Evolutionary conservation across 805 yeast genomes (phyloP), one percentile per base, ranked within the genome.

Genomic region (Kodamaea neixiangensis): DNA sequence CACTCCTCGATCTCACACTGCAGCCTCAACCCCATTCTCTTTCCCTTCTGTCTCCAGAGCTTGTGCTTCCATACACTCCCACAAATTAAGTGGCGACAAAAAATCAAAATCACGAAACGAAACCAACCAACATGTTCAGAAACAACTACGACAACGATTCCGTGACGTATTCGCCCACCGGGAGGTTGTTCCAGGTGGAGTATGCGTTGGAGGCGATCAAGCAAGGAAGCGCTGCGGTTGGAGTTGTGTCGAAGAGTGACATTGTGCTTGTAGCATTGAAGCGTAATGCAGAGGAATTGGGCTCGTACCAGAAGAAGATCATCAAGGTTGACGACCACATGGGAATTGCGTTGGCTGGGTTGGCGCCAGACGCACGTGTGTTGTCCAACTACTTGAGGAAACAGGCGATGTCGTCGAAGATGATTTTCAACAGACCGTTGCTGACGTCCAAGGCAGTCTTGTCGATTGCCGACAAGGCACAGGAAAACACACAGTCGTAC

Each of bases 101-200:
- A 44, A 44, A 44, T 22, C 45, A 21, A 42, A 22, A 34, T 22
- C 22, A 37, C 41, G 11, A 37, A 19, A 37, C 17, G 11, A 17
- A 37, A 37, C 41, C 41, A 37, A 11, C 19, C 49, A 46, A 34
- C 54, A 64, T 65, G 99, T 94, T 94, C 69, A 90, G 99, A 80
- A 94, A 94, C 75, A 94, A 96, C 64, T 94, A 94, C 80, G 99
- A 94, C 71, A 96, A 96, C 79, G 99, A 94, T 71, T 86, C 98
- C 44, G 97, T 94, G 52, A 94, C 99, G 11, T 94, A 89, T 74
- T 93, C 98, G 31, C 97, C 97, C 50, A 90, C 96, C 3, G 97
- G 97, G 3, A 81, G 97, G 60, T 81, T 90, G 53, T 91, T 90
- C 73, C 97, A 89, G 71, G 88, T 72, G 18, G 97, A 90, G 66